Percentiles rank a stretch among this genome's conserved stretches.
These are phyloP conservation scores for Gynostemma pentaphyllum DNA, from an alignment of 306 rosid genomes.

Conservation along the genomic window DNA sequence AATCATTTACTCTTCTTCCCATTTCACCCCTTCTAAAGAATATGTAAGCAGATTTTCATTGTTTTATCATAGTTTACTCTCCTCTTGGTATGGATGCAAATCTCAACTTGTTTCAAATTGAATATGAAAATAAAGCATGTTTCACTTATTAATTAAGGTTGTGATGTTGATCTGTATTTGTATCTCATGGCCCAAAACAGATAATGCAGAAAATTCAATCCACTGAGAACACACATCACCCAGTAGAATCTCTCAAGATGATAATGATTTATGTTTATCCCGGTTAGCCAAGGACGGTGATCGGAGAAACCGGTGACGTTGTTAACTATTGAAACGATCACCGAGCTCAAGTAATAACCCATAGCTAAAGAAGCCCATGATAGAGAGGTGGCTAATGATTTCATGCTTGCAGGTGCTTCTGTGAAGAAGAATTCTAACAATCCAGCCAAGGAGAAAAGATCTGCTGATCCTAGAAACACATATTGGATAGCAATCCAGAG, in stretches of 20 bases:
- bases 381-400: constrained; percentile 83
- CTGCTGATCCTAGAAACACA: constrained; percentile 87
- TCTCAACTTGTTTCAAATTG: background rate
- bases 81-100: background rate
- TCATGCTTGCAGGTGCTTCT: constrained; percentile 79
- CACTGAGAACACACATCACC: constrained; percentile 85
- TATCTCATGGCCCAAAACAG: constrained; percentile 63
- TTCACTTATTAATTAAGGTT: constrained; percentile 10
- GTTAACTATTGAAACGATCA: constrained; percentile 61
- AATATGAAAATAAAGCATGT: too few relatives aligned
- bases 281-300: constrained; percentile 61
- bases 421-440: constrained; percentile 84
- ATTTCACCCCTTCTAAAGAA: background rate
- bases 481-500: constrained; percentile 85
- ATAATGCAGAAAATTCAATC: constrained; percentile 66
- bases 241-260: constrained; percentile 78
- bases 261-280: constrained; percentile 45
- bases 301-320: constrained; percentile 29
- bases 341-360: constrained; percentile 86
- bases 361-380: constrained; percentile 88
- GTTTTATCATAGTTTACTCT: background rate
- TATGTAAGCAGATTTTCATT: background rate
- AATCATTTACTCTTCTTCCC: background rate
- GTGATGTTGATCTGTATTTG: constrained; percentile 47
- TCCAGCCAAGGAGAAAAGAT: constrained; percentile 84